Base-by-base conservation (phyloP, 768 basidiomycete species). In the Suillus sp. region DNA sequence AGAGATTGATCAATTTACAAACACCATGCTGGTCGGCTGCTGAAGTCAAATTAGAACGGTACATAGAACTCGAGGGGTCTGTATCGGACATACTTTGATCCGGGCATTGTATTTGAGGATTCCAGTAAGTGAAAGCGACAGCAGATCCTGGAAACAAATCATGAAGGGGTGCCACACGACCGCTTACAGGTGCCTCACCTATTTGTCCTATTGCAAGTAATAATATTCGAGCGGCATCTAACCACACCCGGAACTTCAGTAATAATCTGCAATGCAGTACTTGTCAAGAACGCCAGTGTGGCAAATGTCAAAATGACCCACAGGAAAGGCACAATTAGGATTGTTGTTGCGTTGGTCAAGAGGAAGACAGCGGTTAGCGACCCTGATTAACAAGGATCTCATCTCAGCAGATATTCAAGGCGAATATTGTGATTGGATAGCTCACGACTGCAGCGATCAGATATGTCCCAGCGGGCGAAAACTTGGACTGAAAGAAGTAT, bases 141-240 rank as follows among this genome's bases (percentile, higher is more conserved):
- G 84, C 84, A 43, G 76, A 72, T 38, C 81, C 84, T 85, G 59
- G 9, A 10, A 38, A 22, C 18, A 16, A 37, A 56, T 18, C 0
- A 55, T 59, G 50, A 7, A 47, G 1, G 42, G 38, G 30, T 53
- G 53, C 14, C 4, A 48, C 16, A 42, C 20, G 10, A 56, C 38
- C 34, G 20, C 32, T 40, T 42, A 25, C 37, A 30, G 30, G 45
- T 42, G 72, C 74, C n/a, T 66, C 30, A 85, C 86, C 83, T 20
- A 80, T 71, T 60, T 88, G 85, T 30, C 71, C 69, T 14, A 79
- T 45, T 10, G 84, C 62, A 22, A 88, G 71, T 53, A 84, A 77
- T 32, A 80, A 55, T 32, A 87, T 68, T 35, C 85, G 79, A 13
- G 83, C 81, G 1, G 77, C 78, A 67, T 88, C 87, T 4, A 86